These are phyloP conservation scores for Odontarrhena argentea DNA, from an alignment of 345 rosid genomes.

Conservation along the genomic window DNA sequence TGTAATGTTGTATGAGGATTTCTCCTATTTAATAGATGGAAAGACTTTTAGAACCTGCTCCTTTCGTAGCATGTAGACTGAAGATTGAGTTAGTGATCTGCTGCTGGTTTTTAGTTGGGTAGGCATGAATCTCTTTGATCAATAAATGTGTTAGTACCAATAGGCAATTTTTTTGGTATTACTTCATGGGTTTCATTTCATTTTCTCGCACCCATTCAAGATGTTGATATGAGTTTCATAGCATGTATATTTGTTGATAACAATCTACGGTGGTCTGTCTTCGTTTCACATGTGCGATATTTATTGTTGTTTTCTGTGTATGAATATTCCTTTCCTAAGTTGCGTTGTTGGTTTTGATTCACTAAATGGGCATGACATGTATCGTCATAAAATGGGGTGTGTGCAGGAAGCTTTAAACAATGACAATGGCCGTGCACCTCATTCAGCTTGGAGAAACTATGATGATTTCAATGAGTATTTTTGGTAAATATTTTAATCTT, in stretches of 20 bases:
- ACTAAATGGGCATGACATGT: background rate
- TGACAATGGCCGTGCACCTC: conserved; percentile 90
- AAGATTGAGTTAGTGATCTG: conserved; percentile 13
- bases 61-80: conserved; percentile 18
- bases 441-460: conserved; percentile 98
- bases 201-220: conserved; percentile 10
- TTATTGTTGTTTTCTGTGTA: conserved; percentile 14
- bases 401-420: conserved; percentile 88
- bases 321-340: conserved; percentile 9
- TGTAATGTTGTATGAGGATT: conserved; percentile 5
- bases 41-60: conserved; percentile 5
- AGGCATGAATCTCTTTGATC: conserved; percentile 16
- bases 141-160: conserved; percentile 10
- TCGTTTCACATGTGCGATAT: background rate
- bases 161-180: background rate
- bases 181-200: conserved; percentile 10
- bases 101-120: conserved; percentile 26
- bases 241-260: conserved; percentile 17
- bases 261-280: conserved; percentile 3
- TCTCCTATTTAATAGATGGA: conserved; percentile 15
- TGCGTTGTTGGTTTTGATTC: conserved; percentile 17
- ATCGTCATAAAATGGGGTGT: conserved; percentile 16
- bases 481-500: conserved; percentile 54
- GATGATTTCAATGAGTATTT: conserved; percentile 96
- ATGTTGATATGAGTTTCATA: conserved; percentile 8